phyloP scores from a whole-genome alignment of 2,329 filamentous ascomycete species.

The Achaetomium macrosporum region DNA sequence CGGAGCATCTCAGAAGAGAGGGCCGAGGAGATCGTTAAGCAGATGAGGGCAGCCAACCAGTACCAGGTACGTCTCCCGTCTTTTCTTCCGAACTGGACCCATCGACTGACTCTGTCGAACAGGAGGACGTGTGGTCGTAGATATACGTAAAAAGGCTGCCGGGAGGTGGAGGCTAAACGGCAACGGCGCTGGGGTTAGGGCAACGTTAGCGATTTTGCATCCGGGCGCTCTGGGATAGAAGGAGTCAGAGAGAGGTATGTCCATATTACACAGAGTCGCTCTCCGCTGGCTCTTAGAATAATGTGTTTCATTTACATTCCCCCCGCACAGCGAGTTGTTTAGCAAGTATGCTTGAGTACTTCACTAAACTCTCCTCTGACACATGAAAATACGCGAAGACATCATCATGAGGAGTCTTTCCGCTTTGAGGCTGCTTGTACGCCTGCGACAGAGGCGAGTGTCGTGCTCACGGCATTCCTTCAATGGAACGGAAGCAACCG shows the following conservation, averaged over 20 bases:
- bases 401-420: too few species aligned
- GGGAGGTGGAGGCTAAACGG: not conserved
- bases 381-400: too few species aligned
- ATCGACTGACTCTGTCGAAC: conserved; percentile 29
- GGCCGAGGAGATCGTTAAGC: conserved; percentile 94
- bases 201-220: conserved; percentile 10
- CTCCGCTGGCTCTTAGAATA: conserved; percentile 4
- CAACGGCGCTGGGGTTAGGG: conserved; percentile 9
- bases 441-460: not conserved
- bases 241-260: conserved; percentile 5
- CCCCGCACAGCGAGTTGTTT: not conserved
- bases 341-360: not conserved
- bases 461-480: not conserved
- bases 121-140: conserved; percentile 71
- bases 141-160: not conserved
- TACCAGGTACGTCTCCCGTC: conserved; percentile 66
- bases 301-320: conserved; percentile 1
- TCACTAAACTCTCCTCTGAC: not conserved
- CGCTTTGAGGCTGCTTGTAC: too few species aligned
- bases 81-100: not conserved
- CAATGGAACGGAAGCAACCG: not conserved
- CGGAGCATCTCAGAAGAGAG: conserved; percentile 77
- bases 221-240: conserved; percentile 13
- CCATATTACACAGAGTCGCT: not conserved
- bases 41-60: conserved; percentile 88